Evolutionary conservation across 371 early-diverging fungal species (phyloP), one percentile per base, ranked within the genome.

Genomic region (Actinomortierella ambigua): DNA sequence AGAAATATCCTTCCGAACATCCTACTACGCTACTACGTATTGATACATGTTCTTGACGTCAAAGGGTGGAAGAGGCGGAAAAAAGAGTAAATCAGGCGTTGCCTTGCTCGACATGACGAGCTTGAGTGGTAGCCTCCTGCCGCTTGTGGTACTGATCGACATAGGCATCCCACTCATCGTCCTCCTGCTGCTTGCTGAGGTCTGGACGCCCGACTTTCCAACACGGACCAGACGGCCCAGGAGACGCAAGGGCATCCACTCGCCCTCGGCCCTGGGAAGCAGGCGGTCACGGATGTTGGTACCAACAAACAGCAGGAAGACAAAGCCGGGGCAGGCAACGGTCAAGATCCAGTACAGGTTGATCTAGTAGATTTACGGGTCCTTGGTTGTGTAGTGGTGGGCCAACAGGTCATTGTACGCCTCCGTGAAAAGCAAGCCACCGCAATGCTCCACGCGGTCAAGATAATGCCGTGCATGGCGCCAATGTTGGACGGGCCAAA

Each of bases 391-490:
- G 60, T 69, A 64, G 0, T 69, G 69, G 15, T 7, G 24, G 2
- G 47, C 57, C 43, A 65, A 23, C 26, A 77, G 18, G 27, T 62
- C 53, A 65, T 85, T 82, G 75, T 80, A 79, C 26, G 87, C 63
- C n/a, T 67, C 80, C 0, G 86, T 86, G 76, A 90, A 90, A 27
- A 82, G 48, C 53, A 90, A 65, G 1, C 88, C 88, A 52, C 88
- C 88, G 84, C 85, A 29, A 84, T 61, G n/a, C 86, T 79, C 88
- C 88, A 88, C 22, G 88, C 86, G 2, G 86, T 85, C 28, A 85
- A 63, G 18, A 83, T 71, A 44, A 85, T 71, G 27, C 85, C 85
- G 61, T 85, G 84, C 50, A 81, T 73, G 26, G 86, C 85, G 39
- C 88, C 87, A 34, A 85, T 84, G 70, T 88, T 88, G 69, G 79